Base-by-base conservation (phyloP, 441 rosid genomes). In the Gossypium trilobum region DNA sequence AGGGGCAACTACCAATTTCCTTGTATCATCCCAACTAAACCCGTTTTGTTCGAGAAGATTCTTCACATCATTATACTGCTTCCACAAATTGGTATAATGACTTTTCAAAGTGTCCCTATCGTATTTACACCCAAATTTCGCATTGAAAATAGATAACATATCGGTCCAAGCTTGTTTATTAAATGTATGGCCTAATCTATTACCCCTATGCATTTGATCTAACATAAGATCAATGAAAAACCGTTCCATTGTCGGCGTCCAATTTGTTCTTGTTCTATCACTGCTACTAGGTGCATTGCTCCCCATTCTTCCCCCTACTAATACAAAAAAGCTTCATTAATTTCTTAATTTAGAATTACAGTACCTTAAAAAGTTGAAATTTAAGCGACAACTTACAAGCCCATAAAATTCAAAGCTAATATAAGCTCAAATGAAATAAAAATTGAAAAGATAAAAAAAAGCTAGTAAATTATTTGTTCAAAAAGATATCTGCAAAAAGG, bases 131-230 rank as follows among this genome's bases (percentile, higher is more conserved):
- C 82, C 91, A 79, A 91, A 93, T 66, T 90, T 86, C 2, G 83
- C 78, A 78, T 89, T 91, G 86, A 93, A 93, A 50, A 84, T 72
- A 2, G 57, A 19, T 0, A 87, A 84, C 98, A 93, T 93, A 51
- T 90, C 92, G 13, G 64, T 85, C 98, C 98, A 93, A 0, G 98
- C 96, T 74, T 87, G 95, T 75, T 89, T 93, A 79, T 77, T 91
- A 81, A 89, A 93, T 55, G 97, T 91, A 82, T 90, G 91, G 2
- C 95, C 96, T 27, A 79, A 75, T 81, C 90, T 82, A 73, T 86
- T 88, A 44, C 96, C 98, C 82, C 90, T 88, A 58, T 87, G 87
- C 82, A 87, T 74, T 14, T 93, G 98, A 69, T 91, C 98, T 55
- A 93, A 74, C 97, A 91, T 88, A 36, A 93, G 94, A 74, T 93